These are phyloP conservation scores for Tilletia indica DNA, from an alignment of 1,284 basidiomycete species.

Conservation along the genomic window DNA sequence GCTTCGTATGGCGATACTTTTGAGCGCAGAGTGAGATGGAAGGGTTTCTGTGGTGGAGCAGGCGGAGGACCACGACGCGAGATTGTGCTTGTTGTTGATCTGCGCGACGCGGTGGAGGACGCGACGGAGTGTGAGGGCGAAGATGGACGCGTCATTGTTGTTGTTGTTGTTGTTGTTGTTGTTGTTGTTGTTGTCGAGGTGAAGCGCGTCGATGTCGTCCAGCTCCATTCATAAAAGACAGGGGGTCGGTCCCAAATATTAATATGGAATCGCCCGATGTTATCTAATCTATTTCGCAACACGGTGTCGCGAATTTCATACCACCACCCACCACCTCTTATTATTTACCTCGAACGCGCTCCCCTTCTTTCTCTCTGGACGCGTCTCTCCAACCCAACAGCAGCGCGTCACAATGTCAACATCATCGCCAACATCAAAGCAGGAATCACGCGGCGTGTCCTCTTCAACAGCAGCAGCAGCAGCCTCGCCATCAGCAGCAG, in stretches of 20 bases:
- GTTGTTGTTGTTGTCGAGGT: neutral
- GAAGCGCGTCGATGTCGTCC: neutral
- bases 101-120: neutral
- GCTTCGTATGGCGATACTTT: neutral
- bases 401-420: no score
- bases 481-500: slow-evolving; percentile 1
- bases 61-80: neutral
- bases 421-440: neutral
- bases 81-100: neutral
- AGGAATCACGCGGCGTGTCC: neutral
- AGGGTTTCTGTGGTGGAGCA: neutral
- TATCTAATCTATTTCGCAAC: neutral
- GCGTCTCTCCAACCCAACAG: neutral
- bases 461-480: neutral
- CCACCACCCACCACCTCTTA: no score
- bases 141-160: neutral
- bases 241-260: no score
- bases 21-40: slow-evolving; percentile 13
- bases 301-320: no score
- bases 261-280: neutral
- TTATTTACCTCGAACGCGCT: neutral
- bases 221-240: no score
- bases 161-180: neutral
- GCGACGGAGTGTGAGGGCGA: neutral
- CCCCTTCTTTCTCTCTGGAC: neutral